Evolutionary conservation across 2,329 filamentous ascomycete genomes (phyloP).

Genomic region (Cytospora piceicola): DNA sequence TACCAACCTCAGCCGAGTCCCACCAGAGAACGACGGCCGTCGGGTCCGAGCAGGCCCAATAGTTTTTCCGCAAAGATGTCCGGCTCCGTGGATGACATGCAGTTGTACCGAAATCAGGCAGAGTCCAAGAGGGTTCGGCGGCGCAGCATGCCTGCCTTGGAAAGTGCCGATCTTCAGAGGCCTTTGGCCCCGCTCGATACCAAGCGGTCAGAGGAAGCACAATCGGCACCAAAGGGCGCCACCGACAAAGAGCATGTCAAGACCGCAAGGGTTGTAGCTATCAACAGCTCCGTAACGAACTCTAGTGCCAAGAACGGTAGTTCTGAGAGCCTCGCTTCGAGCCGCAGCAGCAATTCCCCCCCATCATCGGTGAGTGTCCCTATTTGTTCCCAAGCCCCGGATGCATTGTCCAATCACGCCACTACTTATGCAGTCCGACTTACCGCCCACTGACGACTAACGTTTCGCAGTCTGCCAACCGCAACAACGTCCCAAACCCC

Average conservation of each 20-base stretch:
- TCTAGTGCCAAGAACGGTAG: constrained; percentile 54
- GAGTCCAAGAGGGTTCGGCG: constrained; percentile 77
- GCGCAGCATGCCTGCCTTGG: constrained; percentile 76
- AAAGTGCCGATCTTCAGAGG: constrained; percentile 50
- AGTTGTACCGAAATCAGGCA: constrained; percentile 64
- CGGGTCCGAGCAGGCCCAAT: constrained; percentile 53
- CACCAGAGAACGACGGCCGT: constrained; percentile 40
- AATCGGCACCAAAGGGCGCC: constrained; percentile 37
- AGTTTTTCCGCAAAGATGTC: constrained; percentile 53
- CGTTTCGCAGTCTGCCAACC: constrained; percentile 62
- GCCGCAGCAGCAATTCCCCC: constrained; percentile 61
- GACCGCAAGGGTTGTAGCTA: constrained; percentile 40
- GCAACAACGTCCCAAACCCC: constrained; percentile 55
- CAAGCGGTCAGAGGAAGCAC: constrained; percentile 43
- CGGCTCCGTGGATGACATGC: constrained; percentile 69
- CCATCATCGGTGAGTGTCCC: constrained; percentile 66
- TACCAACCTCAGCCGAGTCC: constrained; percentile 50
- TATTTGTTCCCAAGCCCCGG: constrained; percentile 30
- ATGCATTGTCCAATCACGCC: constrained; percentile 50
- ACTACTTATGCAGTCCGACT: constrained; percentile 7
- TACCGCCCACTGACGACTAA: constrained; percentile 51
- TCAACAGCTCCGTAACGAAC: constrained; percentile 40
- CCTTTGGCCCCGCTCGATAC: constrained; percentile 44
- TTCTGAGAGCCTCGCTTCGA: constrained; percentile 66
- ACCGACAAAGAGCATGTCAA: constrained; percentile 46